phyloP scores from a whole-genome alignment of 1,284 basidiomycete species.

The Microbotryomycetes sp. region DNA sequence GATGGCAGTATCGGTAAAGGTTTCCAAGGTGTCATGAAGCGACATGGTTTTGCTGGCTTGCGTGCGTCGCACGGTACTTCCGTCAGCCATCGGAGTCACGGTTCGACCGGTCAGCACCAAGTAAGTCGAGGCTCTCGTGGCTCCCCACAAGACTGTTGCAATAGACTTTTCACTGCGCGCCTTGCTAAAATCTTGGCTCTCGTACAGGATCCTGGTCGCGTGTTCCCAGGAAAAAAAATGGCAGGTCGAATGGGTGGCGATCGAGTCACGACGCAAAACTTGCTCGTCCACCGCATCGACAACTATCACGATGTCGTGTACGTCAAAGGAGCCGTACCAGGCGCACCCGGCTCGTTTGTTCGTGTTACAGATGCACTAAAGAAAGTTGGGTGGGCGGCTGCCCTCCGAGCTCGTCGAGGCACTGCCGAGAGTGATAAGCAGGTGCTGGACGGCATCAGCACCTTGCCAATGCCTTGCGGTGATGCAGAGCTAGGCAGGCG shows the following conservation, averaged over 20 bases:
- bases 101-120: conserved; percentile 92
- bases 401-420: conserved; percentile 45
- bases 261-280: conserved; percentile 57
- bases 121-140: conserved; percentile 48
- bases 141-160: neutral
- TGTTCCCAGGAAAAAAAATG: conserved; percentile 81
- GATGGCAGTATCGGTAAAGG: conserved; percentile 83
- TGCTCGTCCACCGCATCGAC: conserved; percentile 43
- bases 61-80: conserved; percentile 96
- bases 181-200: neutral
- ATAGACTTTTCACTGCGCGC: neutral
- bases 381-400: conserved; percentile 59
- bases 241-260: conserved; percentile 85
- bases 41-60: conserved; percentile 87
- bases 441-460: conserved; percentile 70
- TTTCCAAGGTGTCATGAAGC: conserved; percentile 95
- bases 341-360: conserved; percentile 49
- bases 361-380: conserved; percentile 74
- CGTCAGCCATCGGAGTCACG: conserved; percentile 83
- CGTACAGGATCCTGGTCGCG: conserved; percentile 33
- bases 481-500: conserved; percentile 65
- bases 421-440: conserved; percentile 13
- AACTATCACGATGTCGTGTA: conserved; percentile 74
- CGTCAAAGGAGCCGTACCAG: conserved; percentile 57
- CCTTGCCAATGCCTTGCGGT: conserved; percentile 87